Base-by-base conservation (phyloP, 306 rosid species). In the Dryas drummondii region DNA sequence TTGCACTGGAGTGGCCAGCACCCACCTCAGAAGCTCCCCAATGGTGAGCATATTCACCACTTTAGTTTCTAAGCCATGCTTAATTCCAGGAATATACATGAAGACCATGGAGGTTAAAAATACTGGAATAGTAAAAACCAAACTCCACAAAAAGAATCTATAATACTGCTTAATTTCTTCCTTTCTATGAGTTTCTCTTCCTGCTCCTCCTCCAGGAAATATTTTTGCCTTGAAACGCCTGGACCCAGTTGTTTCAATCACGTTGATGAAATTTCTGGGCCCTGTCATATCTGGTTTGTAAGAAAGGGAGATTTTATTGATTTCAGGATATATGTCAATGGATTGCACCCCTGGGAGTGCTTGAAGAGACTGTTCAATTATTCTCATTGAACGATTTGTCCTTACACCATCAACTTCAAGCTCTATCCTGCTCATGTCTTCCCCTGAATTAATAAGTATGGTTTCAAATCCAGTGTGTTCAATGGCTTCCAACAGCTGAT, bases 31-130 rank as follows among this genome's bases (percentile, higher is more conserved):
- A 14, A 86, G 71, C 82, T 78, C 72, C 61, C 90, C 96, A 77
- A 86, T 55, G 4, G 1, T 81, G 15, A 90, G 41, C 92, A 81
- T 90, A 46, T 90, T 82, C 4, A 86, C 85, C 42, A 87, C 52
- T 54, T 87, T 86, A 8, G 76, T 70, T 4, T 90, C 89, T 17
- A 90, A 69, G 40, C 66, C 80, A 79, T 63, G 76, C 72, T 84
- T 87, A 40, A 82, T 12, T 75, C 89, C 87, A 66, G 96, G 90
- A 44, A 90, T 79, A 56, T 87, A 82, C 88, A 84, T 87, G 58
- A 90, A 80, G 2, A 90, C 88, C 92, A 87, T 90, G 68, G 92
- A 90, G 58, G 88, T 90, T 45, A 90, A 57, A 78, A 90, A 90
- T 5, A 90, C 83, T 1, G 96, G 96, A 75, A 86, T 68, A 3